Evolutionary conservation across 176 grass and related monocot species (phyloP).

Genomic region (Metroxylon sagu): DNA sequence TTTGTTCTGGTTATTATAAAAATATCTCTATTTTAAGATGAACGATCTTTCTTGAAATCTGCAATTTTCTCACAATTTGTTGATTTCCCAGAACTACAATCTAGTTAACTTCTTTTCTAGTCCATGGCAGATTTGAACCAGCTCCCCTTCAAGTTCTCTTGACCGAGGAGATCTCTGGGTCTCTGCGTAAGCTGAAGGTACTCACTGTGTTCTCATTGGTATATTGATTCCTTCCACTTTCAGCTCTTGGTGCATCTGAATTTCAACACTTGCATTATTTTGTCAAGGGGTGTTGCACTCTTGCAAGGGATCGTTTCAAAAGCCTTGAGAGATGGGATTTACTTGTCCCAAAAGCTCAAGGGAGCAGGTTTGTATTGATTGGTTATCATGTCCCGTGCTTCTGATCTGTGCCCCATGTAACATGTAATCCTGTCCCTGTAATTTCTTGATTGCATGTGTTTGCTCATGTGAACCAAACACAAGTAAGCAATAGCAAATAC

Average conservation of each 20-base stretch:
- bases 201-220: neutral
- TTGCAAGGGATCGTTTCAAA: conserved; percentile 41
- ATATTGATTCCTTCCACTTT: too few species aligned
- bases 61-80: too few species aligned
- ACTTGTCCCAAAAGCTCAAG: conserved; percentile 28
- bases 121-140: conserved; percentile 67
- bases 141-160: conserved; percentile 90
- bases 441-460: too few species aligned
- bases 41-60: too few species aligned
- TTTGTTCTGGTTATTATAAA: too few species aligned
- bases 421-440: too few species aligned
- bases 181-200: conserved; percentile 93
- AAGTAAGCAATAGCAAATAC: too few species aligned
- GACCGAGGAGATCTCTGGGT: conserved; percentile 94
- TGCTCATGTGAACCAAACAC: too few species aligned
- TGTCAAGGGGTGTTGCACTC: conserved; percentile 37
- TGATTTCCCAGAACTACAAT: too few species aligned
- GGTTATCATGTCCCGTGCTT: too few species aligned
- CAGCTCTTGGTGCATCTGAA: neutral
- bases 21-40: too few species aligned
- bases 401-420: too few species aligned
- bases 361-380: conserved; percentile 10
- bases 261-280: neutral
- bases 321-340: conserved; percentile 41
- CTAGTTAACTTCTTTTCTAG: neutral